A percentile compares a stretch with the other conserved stretches of the same genome.
Conservation (phyloP, 768 basidiomycete genomes). For the Tulasnella sp. region DNA sequence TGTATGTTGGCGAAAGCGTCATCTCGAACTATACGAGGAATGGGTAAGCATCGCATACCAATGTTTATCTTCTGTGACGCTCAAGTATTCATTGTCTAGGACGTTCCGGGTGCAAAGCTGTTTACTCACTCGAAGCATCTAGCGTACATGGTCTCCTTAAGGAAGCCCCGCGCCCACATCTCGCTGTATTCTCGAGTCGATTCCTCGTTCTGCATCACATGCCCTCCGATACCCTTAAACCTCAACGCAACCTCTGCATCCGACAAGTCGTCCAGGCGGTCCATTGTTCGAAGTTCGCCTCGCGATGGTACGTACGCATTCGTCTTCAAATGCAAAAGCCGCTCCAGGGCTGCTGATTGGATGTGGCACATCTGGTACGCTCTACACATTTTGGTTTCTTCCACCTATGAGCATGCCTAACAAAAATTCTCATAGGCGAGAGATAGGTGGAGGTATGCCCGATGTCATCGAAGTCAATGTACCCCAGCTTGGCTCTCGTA, state of each 20-base stretch:
- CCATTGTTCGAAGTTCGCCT: constrained; percentile 32
- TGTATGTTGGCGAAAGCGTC: constrained; percentile 70
- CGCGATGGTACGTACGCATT: constrained; percentile 73
- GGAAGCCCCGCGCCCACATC: constrained; percentile 49
- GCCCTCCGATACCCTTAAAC: constrained; percentile 34
- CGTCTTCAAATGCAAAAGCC: constrained; percentile 67
- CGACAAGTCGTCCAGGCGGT: constrained; percentile 25
- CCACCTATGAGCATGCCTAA: too few relatives aligned
- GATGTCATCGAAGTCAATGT: constrained; percentile 55
- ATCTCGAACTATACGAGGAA: constrained; percentile 76
- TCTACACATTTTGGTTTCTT: too few relatives aligned
- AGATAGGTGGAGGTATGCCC: constrained; percentile 65
- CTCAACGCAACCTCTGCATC: constrained; percentile 30
- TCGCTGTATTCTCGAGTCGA: constrained; percentile 84
- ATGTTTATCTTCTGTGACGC: constrained; percentile 19
- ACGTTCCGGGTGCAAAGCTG: constrained; percentile 55
- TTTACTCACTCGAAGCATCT: constrained; percentile 64
- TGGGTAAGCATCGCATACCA: constrained; percentile 48
- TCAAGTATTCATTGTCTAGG: constrained; percentile 17
- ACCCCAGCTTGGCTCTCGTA: constrained; percentile 53
- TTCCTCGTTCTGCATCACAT: constrained; percentile 63
- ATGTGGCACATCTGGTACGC: constrained; percentile 73
- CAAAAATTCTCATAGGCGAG: constrained; percentile 38
- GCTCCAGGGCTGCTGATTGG: constrained; percentile 79
- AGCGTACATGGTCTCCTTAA: constrained; percentile 66